Conservation (phyloP, 192 early-diverging fungal genomes). For the Phycomyces nitens region DNA sequence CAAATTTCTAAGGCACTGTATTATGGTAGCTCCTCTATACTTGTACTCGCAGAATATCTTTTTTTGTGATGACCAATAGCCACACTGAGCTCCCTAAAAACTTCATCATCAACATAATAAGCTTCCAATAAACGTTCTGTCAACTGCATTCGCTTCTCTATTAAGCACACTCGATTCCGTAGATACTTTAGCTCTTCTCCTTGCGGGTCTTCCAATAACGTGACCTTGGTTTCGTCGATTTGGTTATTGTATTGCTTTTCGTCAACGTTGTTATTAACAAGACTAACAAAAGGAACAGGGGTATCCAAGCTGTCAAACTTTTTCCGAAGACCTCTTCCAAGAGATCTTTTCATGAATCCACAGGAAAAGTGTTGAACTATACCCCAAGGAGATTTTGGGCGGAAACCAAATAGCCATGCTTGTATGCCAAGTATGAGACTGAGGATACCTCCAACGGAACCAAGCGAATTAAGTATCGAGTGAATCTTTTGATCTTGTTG, state of each 20-base stretch:
- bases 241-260: too few species aligned
- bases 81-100: not conserved
- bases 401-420: slow-evolving; percentile 12
- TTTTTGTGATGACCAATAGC: too few species aligned
- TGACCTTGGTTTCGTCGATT: not conserved
- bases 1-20: too few species aligned
- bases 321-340: not conserved
- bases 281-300: slow-evolving; percentile 12
- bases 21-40: too few species aligned
- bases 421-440: slow-evolving; percentile 5
- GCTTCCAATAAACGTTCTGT: slow-evolving; percentile 10
- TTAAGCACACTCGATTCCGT: not conserved
- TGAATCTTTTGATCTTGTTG: too few species aligned
- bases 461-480: too few species aligned
- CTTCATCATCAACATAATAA: slow-evolving; percentile 22
- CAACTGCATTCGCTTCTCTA: slow-evolving; percentile 10
- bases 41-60: too few species aligned
- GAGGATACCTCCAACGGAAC: slow-evolving; percentile 9
- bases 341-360: slow-evolving; percentile 5
- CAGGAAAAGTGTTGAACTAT: slow-evolving; percentile 12
- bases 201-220: not conserved
- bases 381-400: slow-evolving; percentile 20
- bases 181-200: not conserved
- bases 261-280: not conserved
- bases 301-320: slow-evolving; percentile 7